A percentile compares a stretch with the other conserved stretches of the same genome.
These are phyloP conservation scores for Tylopilus orsonianus DNA, from an alignment of 1,284 basidiomycete genomes.

Conservation along the genomic window DNA sequence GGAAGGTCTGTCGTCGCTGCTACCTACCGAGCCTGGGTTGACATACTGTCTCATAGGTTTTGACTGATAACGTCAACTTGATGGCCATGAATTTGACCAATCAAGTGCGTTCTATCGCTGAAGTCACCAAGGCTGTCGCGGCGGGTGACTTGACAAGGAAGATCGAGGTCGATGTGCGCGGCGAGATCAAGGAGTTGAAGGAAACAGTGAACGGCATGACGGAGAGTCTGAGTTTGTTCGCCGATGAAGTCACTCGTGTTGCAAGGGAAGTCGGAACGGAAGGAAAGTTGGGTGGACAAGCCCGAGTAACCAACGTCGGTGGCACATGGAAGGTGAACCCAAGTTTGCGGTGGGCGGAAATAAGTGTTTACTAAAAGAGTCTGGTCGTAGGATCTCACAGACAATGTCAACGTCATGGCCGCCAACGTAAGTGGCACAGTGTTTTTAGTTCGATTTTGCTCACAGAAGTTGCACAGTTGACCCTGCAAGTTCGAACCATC, in stretches of 20 bases:
- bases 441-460: neutral
- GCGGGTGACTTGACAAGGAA: constrained; percentile 88
- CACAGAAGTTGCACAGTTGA: constrained; percentile 56
- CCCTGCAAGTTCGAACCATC: constrained; percentile 93
- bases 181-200: constrained; percentile 87
- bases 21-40: neutral
- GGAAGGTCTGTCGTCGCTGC: constrained; percentile 62
- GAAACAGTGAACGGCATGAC: constrained; percentile 93
- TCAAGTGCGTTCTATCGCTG: constrained; percentile 87
- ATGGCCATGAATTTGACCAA: constrained; percentile 94
- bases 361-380: neutral
- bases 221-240: constrained; percentile 82
- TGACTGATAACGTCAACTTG: constrained; percentile 80
- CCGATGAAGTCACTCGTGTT: constrained; percentile 85
- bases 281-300: constrained; percentile 85
- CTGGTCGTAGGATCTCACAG: constrained; percentile 71
- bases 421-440: constrained; percentile 57
- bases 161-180: constrained; percentile 85
- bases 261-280: constrained; percentile 92
- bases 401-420: constrained; percentile 91
- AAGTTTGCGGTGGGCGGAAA: constrained; percentile 20
- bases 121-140: constrained; percentile 88
- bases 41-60: constrained; percentile 43
- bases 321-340: constrained; percentile 89
- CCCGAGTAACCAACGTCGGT: constrained; percentile 86